Evolutionary conservation across 1,284 basidiomycete species (phyloP).

Genomic region (Tilletia caries): DNA sequence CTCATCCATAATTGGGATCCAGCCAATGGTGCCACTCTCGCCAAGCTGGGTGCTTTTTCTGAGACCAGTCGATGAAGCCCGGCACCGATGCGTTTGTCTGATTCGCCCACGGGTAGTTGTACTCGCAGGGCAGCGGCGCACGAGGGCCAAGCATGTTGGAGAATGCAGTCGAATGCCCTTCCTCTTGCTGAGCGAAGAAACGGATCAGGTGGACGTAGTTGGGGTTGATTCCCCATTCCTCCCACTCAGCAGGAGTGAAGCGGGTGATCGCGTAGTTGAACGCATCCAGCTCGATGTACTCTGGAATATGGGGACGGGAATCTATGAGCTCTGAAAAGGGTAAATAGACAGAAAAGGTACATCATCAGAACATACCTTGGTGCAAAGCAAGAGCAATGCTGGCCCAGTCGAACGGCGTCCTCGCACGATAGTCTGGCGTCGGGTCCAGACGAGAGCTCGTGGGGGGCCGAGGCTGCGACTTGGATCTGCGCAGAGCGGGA

Average conservation of each 20-base stretch:
- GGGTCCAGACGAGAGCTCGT: slow-evolving; percentile 9
- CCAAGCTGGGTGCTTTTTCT: slow-evolving; percentile 38
- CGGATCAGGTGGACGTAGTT: slow-evolving; percentile 23
- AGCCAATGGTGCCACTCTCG: slow-evolving; percentile 39
- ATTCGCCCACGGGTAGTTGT: slow-evolving; percentile 31
- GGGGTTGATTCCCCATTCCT: slow-evolving; percentile 23
- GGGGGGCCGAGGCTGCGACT: neutral
- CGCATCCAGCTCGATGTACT: slow-evolving; percentile 43
- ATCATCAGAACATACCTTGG: neutral
- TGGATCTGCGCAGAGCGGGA: neutral
- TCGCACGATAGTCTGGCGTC: neutral
- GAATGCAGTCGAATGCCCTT: slow-evolving; percentile 35
- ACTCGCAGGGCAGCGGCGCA: slow-evolving; percentile 36
- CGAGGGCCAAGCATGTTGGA: slow-evolving; percentile 36
- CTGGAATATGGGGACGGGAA: slow-evolving; percentile 5
- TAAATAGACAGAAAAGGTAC: too few relatives aligned
- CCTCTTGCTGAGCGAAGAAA: slow-evolving; percentile 40
- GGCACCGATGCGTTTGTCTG: slow-evolving; percentile 15
- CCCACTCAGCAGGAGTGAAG: slow-evolving; percentile 37
- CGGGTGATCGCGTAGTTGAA: slow-evolving; percentile 40
- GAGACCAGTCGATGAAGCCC: slow-evolving; percentile 36
- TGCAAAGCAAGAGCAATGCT: slow-evolving; percentile 3
- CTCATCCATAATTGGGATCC: slow-evolving; percentile 35
- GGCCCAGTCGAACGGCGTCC: slow-evolving; percentile 8
- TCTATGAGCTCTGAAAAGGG: neutral